Conservation (phyloP, 305 asterid species). For the Fraxinus nigra region DNA sequence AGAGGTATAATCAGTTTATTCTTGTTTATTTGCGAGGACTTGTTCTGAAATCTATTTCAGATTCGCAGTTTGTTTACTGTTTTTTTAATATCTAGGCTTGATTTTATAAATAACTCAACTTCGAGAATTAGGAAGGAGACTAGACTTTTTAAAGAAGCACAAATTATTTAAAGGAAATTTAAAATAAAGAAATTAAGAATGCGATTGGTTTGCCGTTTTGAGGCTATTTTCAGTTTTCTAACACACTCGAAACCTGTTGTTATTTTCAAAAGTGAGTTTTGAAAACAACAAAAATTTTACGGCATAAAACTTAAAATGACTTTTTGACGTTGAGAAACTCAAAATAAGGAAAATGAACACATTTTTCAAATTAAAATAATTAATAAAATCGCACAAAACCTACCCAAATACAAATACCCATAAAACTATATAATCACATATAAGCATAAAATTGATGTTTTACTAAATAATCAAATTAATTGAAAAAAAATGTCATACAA, state of each 20-base stretch:
- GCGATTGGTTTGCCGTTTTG: neutral
- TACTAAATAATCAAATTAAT: neutral
- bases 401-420: neutral
- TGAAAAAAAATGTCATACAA: neutral
- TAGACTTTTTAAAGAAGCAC: neutral
- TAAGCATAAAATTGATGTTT: neutral
- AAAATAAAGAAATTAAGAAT: neutral
- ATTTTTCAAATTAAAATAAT: neutral
- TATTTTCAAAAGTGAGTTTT: neutral
- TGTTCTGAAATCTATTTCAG: neutral
- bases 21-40: neutral
- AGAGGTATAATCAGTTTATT: constrained; percentile 38
- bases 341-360: neutral
- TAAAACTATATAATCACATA: neutral
- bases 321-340: neutral
- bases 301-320: neutral
- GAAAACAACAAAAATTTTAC: neutral
- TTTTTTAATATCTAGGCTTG: neutral
- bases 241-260: neutral
- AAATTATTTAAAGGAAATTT: neutral
- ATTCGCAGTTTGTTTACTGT: neutral
- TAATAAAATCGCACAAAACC: neutral
- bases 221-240: neutral
- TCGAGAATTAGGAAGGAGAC: neutral
- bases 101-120: neutral